phyloP scores from a whole-genome alignment of 2,329 filamentous ascomycete genomes.

The Exutisphaerella laricina region DNA sequence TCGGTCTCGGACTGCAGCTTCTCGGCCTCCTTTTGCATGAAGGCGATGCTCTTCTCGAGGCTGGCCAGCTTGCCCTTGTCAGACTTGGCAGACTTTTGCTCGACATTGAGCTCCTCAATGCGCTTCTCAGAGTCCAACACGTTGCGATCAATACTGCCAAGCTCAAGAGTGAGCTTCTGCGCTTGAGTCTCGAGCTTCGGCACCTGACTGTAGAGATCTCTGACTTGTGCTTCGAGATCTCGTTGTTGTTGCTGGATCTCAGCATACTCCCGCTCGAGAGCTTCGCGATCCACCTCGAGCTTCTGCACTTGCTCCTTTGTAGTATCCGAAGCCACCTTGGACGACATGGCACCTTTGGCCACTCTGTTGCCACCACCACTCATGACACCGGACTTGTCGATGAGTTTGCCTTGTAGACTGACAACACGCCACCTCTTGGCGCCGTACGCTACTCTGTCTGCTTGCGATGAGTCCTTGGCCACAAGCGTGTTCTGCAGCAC shows the following conservation, averaged over 20 bases:
- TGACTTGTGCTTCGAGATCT: conserved; percentile 68
- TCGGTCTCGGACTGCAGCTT: conserved; percentile 79
- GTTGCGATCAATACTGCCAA: conserved; percentile 81
- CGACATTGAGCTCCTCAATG: conserved; percentile 74
- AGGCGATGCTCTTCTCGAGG: conserved; percentile 71
- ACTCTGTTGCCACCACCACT: conserved; percentile 89
- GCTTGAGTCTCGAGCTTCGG: conserved; percentile 83
- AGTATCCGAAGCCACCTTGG: conserved; percentile 81
- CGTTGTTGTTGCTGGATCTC: conserved; percentile 80
- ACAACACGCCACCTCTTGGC: conserved; percentile 93
- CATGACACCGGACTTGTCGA: conserved; percentile 98
- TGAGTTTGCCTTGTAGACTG: conserved; percentile 88
- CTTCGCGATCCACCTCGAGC: conserved; percentile 80
- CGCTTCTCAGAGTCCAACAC: conserved; percentile 77
- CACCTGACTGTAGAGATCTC: conserved; percentile 68
- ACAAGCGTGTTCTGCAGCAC: conserved; percentile 94
- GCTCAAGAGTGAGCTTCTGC: conserved; percentile 82
- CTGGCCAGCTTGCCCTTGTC: conserved; percentile 69
- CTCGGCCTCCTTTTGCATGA: conserved; percentile 70
- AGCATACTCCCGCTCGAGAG: conserved; percentile 74
- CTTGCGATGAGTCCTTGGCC: conserved; percentile 86
- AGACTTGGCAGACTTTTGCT: conserved; percentile 72
- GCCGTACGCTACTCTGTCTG: conserved; percentile 94
- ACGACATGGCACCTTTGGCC: conserved; percentile 92
- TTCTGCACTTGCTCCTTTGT: conserved; percentile 83